Evolutionary conservation across 805 yeast genomes (phyloP).

Genomic region (Huiozyma sinensis): DNA sequence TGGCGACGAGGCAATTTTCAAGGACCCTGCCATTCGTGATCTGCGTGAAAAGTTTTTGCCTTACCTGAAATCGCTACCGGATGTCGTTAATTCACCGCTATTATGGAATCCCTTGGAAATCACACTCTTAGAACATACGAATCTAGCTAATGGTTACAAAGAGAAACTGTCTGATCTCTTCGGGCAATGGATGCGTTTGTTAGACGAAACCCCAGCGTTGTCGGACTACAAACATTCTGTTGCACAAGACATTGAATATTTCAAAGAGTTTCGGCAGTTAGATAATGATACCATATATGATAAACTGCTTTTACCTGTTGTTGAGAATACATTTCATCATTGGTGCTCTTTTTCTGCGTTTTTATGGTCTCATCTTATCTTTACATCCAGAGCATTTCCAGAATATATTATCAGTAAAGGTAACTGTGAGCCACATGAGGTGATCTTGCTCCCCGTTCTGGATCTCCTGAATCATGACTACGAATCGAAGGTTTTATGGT

Average conservation of each 20-base stretch:
- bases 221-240: neutral
- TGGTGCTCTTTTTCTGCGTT: slow-evolving; percentile 64
- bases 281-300: slow-evolving; percentile 12
- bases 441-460: slow-evolving; percentile 67
- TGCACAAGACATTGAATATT: slow-evolving; percentile 12
- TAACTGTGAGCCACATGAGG: slow-evolving; percentile 32
- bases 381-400: slow-evolving; percentile 78
- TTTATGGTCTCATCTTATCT: slow-evolving; percentile 63
- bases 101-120: slow-evolving; percentile 51
- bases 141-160: slow-evolving; percentile 43
- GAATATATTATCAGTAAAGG: slow-evolving; percentile 30
- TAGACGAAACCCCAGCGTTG: neutral
- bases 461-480: slow-evolving; percentile 73
- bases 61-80: slow-evolving; percentile 44
- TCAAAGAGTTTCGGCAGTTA: slow-evolving; percentile 7
- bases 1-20: slow-evolving; percentile 5
- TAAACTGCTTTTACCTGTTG: slow-evolving; percentile 10
- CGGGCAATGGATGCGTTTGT: slow-evolving; percentile 47
- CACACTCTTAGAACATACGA: slow-evolving; percentile 50
- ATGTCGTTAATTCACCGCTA: slow-evolving; percentile 42
- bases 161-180: slow-evolving; percentile 38
- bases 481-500: slow-evolving; percentile 59
- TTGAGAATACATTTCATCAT: slow-evolving; percentile 10
- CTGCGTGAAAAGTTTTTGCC: slow-evolving; percentile 26
- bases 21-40: neutral